Evolutionary conservation across 192 early-diverging fungal species (phyloP), one percentile per base, ranked within the genome.

Genomic region (Rhizoclosmatium globosum): DNA sequence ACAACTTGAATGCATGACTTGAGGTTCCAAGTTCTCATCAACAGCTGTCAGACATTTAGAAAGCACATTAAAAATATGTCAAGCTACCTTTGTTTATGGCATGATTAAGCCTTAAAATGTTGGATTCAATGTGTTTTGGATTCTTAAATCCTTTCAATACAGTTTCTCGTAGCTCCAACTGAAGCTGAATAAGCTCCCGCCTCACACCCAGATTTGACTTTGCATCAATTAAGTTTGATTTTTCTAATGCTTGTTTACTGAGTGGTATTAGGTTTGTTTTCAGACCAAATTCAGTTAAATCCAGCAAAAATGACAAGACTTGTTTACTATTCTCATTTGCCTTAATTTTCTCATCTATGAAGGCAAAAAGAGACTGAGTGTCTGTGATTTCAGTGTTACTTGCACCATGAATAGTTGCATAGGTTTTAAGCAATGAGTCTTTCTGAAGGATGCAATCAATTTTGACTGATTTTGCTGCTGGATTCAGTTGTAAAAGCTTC

Each of bases 271-370:
- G 3, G 4, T 31, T 31, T 11, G 46, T 21, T 21, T 56, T 21
- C 48, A 71, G 38, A 4, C 6, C 47, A 56, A 21, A n/a, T 56
- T 71, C 69, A 19, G 31, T 31, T 3, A 71, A 23, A 31, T 71
- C 69, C 31, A 71, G 17, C 69, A 71, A 71, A 38, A 71, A 56
- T 4, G 48, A 71, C 9, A 71, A 39, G 46, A 71, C 53, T 56
- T 71, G 47, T 17, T 71, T n/a, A 47, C 7, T 17, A 48, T 47
- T 48, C 3, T 71, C 31, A 15, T 71, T 71, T 47, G 47, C 6
- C 46, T 71, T 71, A n/a, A 53, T 71, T 11, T 71, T 48, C 38
- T 71, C 48, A 47, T 71, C 50, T 31, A 71, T 41, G 13, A 31
- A 11, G 9, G 69, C 46, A 56, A 71, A 53, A 7, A 71, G n/a